Percentiles rank a stretch among this genome's conserved stretches.
These are phyloP conservation scores for Umbilicus rupestris DNA, from an alignment of 164 flowering plant genomes.

Conservation along the genomic window DNA sequence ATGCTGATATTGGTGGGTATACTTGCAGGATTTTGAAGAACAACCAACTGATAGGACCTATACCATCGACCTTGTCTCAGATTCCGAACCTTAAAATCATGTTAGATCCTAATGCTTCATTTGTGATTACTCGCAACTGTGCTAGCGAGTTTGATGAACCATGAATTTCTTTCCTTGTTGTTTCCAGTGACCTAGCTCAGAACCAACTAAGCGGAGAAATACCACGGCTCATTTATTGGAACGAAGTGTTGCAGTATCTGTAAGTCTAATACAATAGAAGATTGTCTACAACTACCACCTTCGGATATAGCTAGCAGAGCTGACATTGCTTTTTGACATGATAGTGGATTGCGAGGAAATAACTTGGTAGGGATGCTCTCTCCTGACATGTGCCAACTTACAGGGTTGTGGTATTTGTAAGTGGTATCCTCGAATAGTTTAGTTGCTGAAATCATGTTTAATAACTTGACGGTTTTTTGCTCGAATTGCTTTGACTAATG, in stretches of 20 bases:
- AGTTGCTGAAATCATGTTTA: too few relatives aligned
- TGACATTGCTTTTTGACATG: neutral
- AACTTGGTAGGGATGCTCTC: conserved; percentile 73
- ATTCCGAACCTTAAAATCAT: conserved; percentile 86
- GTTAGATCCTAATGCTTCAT: conserved; percentile 32
- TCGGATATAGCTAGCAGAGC: neutral
- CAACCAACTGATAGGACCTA: conserved; percentile 82
- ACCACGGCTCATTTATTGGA: conserved; percentile 94
- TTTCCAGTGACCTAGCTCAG: conserved; percentile 76
- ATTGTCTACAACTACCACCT: neutral
- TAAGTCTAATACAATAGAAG: conserved; percentile 25
- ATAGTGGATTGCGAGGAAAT: conserved; percentile 85
- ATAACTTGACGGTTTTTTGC: too few relatives aligned
- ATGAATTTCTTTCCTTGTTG: neutral
- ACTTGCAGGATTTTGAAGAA: conserved; percentile 51
- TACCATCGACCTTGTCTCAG: conserved; percentile 91
- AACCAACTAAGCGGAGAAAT: conserved; percentile 83
- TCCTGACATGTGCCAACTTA: conserved; percentile 89
- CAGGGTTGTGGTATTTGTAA: conserved; percentile 98
- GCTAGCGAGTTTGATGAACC: neutral
- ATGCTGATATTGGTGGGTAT: neutral
- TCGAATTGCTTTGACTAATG: neutral
- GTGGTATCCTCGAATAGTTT: conserved; percentile 18
- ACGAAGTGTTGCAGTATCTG: conserved; percentile 91
- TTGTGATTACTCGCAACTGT: neutral